phyloP scores from a whole-genome alignment of 2,329 filamentous ascomycete genomes.

The Eutypa lata region DNA sequence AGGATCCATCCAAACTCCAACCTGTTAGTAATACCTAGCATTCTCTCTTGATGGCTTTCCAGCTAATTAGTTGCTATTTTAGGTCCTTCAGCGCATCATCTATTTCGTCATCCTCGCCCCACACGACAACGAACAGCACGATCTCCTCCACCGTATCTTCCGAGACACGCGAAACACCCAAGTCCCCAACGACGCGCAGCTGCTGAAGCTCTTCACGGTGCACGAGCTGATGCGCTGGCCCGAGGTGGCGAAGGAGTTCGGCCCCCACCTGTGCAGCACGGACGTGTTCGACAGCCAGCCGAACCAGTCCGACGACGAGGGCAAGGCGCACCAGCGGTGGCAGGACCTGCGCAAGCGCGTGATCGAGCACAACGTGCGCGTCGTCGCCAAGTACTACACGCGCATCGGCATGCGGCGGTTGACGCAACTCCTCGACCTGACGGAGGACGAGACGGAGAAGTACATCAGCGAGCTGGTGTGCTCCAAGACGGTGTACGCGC shows the following conservation, averaged over 20 bases:
- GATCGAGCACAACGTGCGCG: conserved; percentile 97
- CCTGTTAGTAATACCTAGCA: conserved; percentile 58
- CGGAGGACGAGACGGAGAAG: conserved; percentile 95
- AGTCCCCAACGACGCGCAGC: conserved; percentile 75
- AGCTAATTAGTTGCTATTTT: conserved; percentile 13
- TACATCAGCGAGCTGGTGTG: conserved; percentile 97
- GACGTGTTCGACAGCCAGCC: conserved; percentile 79
- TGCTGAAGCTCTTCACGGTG: conserved; percentile 92
- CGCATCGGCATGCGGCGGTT: conserved; percentile 90
- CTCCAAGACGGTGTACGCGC: conserved; percentile 95
- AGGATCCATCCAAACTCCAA: conserved; percentile 80
- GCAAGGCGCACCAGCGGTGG: conserved; percentile 81
- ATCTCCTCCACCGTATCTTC: conserved; percentile 90
- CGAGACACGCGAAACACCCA: conserved; percentile 77
- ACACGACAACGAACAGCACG: conserved; percentile 97
- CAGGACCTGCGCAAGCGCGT: conserved; percentile 95
- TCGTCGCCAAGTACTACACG: conserved; percentile 98
- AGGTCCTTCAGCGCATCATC: conserved; percentile 92
- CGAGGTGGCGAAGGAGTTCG: conserved; percentile 83
- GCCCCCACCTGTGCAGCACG: conserved; percentile 79
- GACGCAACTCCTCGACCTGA: conserved; percentile 85
- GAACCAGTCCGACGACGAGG: conserved; percentile 64
- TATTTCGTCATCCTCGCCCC: conserved; percentile 96
- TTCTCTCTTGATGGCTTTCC: background rate
- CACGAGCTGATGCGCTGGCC: conserved; percentile 99